These are phyloP conservation scores for Entomortierella parvispora DNA, from an alignment of 192 early-diverging fungal genomes.

Conservation along the genomic window DNA sequence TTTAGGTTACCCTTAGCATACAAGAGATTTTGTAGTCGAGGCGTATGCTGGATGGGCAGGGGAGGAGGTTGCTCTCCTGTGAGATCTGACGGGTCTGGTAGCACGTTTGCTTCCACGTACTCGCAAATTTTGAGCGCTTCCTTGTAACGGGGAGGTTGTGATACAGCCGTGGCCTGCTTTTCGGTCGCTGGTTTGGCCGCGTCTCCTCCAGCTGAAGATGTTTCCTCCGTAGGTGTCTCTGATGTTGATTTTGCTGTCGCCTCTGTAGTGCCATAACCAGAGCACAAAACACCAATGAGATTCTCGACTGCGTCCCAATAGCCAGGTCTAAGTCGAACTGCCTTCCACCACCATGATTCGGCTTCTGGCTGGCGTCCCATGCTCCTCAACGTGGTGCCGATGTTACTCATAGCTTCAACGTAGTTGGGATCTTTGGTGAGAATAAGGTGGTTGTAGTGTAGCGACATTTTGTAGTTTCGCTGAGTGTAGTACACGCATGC, in stretches of 20 bases:
- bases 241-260: slow-evolving; percentile 17
- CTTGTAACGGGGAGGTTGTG: slow-evolving; percentile 65
- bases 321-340: slow-evolving; percentile 83
- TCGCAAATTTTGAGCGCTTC: slow-evolving; percentile 89
- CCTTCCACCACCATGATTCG: slow-evolving; percentile 86
- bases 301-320: slow-evolving; percentile 96
- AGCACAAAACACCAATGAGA: slow-evolving; percentile 82
- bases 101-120: slow-evolving; percentile 74
- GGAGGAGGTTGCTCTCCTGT: slow-evolving; percentile 48
- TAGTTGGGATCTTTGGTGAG: slow-evolving; percentile 84
- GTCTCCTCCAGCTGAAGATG: slow-evolving; percentile 15
- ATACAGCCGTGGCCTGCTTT: slow-evolving; percentile 1
- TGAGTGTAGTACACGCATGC: slow-evolving; percentile 90
- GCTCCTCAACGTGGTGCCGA: slow-evolving; percentile 88
- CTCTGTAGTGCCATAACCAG: slow-evolving; percentile 44
- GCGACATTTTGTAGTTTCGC: slow-evolving; percentile 73
- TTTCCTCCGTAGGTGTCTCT: slow-evolving; percentile 8
- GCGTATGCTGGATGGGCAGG: slow-evolving; percentile 70
- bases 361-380: slow-evolving; percentile 78
- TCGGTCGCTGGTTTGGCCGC: slow-evolving; percentile 18
- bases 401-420: slow-evolving; percentile 92
- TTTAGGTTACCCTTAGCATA: slow-evolving; percentile 89
- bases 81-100: slow-evolving; percentile 39
- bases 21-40: slow-evolving; percentile 83
- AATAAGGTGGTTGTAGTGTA: slow-evolving; percentile 86